Evolutionary conservation across 768 basidiomycete genomes (phyloP).

Genomic region (Polyporus arcularius): DNA sequence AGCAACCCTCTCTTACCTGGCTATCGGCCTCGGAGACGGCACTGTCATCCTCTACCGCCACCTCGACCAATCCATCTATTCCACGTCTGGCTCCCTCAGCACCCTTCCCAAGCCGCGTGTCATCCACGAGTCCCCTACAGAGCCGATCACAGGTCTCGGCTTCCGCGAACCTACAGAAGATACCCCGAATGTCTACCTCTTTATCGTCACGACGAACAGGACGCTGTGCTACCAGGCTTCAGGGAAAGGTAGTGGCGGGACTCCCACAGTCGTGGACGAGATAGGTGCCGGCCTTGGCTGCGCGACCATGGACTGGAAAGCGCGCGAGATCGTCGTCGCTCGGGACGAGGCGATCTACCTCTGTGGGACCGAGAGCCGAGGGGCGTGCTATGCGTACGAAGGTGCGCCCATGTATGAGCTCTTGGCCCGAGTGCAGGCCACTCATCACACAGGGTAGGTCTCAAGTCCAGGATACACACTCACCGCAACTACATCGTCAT

Average conservation of each 20-base stretch:
- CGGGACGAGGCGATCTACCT: slow-evolving; percentile 91
- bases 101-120: slow-evolving; percentile 84
- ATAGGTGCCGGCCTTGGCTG: slow-evolving; percentile 85
- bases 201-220: slow-evolving; percentile 86
- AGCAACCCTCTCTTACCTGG: slow-evolving; percentile 75
- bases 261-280: slow-evolving; percentile 78
- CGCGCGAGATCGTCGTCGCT: slow-evolving; percentile 79
- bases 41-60: slow-evolving; percentile 91
- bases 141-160: slow-evolving; percentile 92
- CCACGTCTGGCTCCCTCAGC: slow-evolving; percentile 62
- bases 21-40: slow-evolving; percentile 94
- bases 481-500: slow-evolving; percentile 88
- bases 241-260: slow-evolving; percentile 66
- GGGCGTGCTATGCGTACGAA: slow-evolving; percentile 89
- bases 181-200: slow-evolving; percentile 52
- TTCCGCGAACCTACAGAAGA: slow-evolving; percentile 65
- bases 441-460: slow-evolving; percentile 43
- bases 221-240: slow-evolving; percentile 77
- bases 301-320: slow-evolving; percentile 74
- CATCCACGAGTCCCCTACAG: slow-evolving; percentile 79
- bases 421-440: not conserved
- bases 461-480: slow-evolving; percentile 75
- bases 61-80: slow-evolving; percentile 84
- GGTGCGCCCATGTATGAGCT: slow-evolving; percentile 44
- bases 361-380: slow-evolving; percentile 79